phyloP scores from a whole-genome alignment of 352 stramenopile species.

The Halophytophthora polymorphica region DNA sequence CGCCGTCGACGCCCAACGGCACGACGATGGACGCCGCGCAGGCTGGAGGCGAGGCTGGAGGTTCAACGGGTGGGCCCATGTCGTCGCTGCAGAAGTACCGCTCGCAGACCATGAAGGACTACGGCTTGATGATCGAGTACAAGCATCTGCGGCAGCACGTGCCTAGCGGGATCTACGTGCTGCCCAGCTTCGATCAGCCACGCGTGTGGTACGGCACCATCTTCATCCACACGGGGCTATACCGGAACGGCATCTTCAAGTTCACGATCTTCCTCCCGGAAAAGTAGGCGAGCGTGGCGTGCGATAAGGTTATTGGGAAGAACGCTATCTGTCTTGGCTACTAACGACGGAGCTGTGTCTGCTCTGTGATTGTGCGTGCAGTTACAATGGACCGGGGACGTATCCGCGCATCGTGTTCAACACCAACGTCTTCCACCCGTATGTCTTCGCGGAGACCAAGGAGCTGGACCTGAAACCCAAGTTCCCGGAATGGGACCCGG shows the following conservation, averaged over 20 bases:
- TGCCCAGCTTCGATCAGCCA: constrained; percentile 91
- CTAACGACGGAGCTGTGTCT: neutral
- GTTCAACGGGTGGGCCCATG: constrained; percentile 45
- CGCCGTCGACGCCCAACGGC: constrained; percentile 6
- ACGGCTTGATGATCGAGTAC: constrained; percentile 97
- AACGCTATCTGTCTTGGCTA: constrained; percentile 6
- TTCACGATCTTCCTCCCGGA: constrained; percentile 89
- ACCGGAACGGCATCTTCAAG: constrained; percentile 97
- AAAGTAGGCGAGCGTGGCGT: constrained; percentile 25
- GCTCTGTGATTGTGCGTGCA: constrained; percentile 27
- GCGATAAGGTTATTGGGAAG: neutral
- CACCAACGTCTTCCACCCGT: constrained; percentile 92
- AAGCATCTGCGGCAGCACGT: constrained; percentile 95
- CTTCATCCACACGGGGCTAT: constrained; percentile 94
- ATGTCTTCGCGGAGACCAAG: constrained; percentile 86
- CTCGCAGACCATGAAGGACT: constrained; percentile 91
- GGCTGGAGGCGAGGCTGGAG: constrained; percentile 14
- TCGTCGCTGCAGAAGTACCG: constrained; percentile 82
- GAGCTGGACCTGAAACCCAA: constrained; percentile 90
- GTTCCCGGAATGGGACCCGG: constrained; percentile 92
- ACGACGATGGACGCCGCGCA: constrained; percentile 11
- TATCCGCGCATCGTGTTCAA: constrained; percentile 93
- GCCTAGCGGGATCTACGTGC: constrained; percentile 93
- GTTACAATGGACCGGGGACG: constrained; percentile 92
- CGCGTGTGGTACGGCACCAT: constrained; percentile 94